A percentile compares a stretch with the other conserved stretches of the same genome.
Conservation (phyloP, 2,329 filamentous ascomycete genomes). For the Xenoacremonium recifei region DNA sequence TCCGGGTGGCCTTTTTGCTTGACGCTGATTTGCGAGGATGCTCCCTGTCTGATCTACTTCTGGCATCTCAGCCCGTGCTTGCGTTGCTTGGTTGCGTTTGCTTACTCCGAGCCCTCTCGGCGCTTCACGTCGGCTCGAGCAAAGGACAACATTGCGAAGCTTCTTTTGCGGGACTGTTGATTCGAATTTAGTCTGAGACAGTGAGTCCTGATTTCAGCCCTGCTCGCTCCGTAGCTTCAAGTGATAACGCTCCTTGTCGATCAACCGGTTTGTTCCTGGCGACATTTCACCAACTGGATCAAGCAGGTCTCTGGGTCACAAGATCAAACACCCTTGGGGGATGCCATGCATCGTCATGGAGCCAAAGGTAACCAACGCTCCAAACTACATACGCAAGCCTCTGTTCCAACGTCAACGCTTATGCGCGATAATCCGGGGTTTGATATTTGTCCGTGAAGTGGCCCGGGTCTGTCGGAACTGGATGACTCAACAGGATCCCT, state of each 20-base stretch:
- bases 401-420: conserved; percentile 13
- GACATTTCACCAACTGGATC: not conserved
- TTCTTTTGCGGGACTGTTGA: not conserved
- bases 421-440: conserved; percentile 13
- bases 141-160: not conserved
- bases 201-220: not conserved
- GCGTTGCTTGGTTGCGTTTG: not conserved
- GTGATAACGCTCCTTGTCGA: no score
- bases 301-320: not conserved
- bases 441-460: conserved; percentile 12
- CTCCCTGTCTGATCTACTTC: no score
- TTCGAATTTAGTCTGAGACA: not conserved
- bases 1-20: no score
- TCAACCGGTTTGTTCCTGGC: not conserved
- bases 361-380: conserved; percentile 5
- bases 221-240: no score
- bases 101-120: not conserved
- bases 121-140: not conserved
- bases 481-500: not conserved
- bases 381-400: conserved; percentile 10
- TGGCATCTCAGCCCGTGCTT: no score
- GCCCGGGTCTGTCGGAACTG: conserved; percentile 1
- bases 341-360: not conserved
- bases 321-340: not conserved
- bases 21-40: not conserved